Evolutionary conservation across 2,329 filamentous ascomycete genomes (phyloP), one percentile per base, ranked within the genome.

Genomic region (Clonostachys chloroleuca): DNA sequence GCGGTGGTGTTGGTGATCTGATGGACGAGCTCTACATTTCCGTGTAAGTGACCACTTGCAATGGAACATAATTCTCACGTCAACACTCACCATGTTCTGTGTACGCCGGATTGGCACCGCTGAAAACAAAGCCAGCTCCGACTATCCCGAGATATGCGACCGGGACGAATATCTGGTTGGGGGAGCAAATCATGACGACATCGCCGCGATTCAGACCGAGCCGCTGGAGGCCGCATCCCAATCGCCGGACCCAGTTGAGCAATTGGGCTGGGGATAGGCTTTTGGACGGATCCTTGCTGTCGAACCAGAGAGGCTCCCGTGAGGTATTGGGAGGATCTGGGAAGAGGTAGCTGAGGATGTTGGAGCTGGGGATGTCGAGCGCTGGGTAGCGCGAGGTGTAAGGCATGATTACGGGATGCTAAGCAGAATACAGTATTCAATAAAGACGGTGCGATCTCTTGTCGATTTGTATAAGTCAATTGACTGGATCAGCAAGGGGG

Each of bases 111-210:
- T 80, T 81, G 5, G 70, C 74, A 17, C 75, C 77, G 45, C 71
- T 80, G 59, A 81, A 82, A 18, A 75, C 68, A 49, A 67, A 72
- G 4, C 76, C 75, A 18, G 69, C 68, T 0, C 77, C 78, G 2
- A 78, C 70, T 37, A 77, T 71, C 4, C 74, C 77, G 6, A 80
- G 62, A 54, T 78, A 81, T 13, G 73, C 72, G 5, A 74, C 72
- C 0, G 77, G 77, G 2, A 81, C 69, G 51, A 75, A 78, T 37
- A 81, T 72, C 51, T 79, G 74, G 54, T 81, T 81, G 3, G 73
- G 69, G 1, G 73, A 74, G 54, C 73, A 77, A 40, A 79, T 68
- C 67, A 81, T 68, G 34, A 78, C 73, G 3, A 77, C 73, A 45
- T 81, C 77, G 12, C 73, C 73, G 44, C 60, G 64, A 47, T 67